phyloP scores from a whole-genome alignment of 78 protist genomes.

The Planoprotostelium fungivorum region DNA sequence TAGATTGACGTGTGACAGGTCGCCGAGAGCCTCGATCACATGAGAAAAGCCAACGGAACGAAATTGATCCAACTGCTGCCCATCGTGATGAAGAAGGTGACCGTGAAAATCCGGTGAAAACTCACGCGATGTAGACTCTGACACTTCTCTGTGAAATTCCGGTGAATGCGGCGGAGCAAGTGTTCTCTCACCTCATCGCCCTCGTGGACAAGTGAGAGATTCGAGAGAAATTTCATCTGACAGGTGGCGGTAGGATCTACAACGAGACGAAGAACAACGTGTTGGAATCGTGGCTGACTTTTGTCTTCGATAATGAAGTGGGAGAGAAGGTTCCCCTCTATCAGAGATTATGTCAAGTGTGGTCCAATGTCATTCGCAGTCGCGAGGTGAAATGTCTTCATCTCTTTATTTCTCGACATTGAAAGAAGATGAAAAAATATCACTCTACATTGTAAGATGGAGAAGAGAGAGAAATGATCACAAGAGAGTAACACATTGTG shows the following conservation, averaged over 20 bases:
- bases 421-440: too few species aligned
- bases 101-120: neutral
- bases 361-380: neutral
- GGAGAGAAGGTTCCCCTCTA: neutral
- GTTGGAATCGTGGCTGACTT: neutral
- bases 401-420: neutral
- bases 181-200: neutral
- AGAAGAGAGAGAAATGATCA: too few species aligned
- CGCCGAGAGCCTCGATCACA: neutral
- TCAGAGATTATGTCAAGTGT: neutral
- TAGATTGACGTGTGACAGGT: neutral
- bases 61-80: neutral
- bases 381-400: neutral
- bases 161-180: neutral
- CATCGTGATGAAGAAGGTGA: neutral
- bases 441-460: too few species aligned
- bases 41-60: neutral
- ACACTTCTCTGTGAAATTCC: neutral
- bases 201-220: neutral
- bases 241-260: neutral
- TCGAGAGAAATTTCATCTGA: neutral
- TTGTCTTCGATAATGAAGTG: neutral
- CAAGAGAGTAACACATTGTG: too few species aligned
- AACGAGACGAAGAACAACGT: neutral
- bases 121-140: neutral